Evolutionary conservation across 306 rosid species (phyloP), one percentile per base, ranked within the genome.

Genomic region (Cucumis hystrix): DNA sequence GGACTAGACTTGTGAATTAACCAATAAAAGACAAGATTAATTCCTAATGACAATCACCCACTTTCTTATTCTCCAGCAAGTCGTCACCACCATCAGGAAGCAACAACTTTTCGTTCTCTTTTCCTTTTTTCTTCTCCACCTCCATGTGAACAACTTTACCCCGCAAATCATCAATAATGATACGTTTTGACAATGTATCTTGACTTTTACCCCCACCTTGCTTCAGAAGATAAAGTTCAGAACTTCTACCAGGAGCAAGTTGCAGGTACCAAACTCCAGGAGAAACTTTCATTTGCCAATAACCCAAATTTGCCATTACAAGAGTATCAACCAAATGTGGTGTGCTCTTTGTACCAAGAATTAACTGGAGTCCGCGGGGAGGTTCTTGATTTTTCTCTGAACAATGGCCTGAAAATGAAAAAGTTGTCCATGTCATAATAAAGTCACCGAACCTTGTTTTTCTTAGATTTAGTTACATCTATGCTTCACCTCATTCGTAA

Each of bases 241-340:
- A 92, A 83, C 99, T 95, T 88, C 99, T 89, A 71, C 99, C 97
- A 28, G 97, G 89, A 60, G 99, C 99, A 87, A 92, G 97, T 84
- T 95, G 99, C 85, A 92, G 84, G 86, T 88, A 89, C 99, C 99
- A 95, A 82, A 92, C 96, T 65, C 99, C 99, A 81, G 99, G 99
- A 86, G 99, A 87, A 81, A 92, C 97, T 85, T 95, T 95, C 98
- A 95, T 95, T 86, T 95, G 99, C 99, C 99, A 95, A 85, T 95
- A 95, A 37, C 99, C 99, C 69, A 95, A 91, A 89, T 95, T 95
- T 75, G 98, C 97, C 99, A 95, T 95, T 83, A 95, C 99, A 86
- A 91, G 86, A 77, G 99, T 95, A 85, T 95, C 99, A 84, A 89
- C 97, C 87, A 92, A 79, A 86, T 95, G 99, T 67, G 97, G 97